Evolutionary conservation across 441 rosid species (phyloP), one percentile per base, ranked within the genome.

Genomic region (Rhodomyrtus psidioides): DNA sequence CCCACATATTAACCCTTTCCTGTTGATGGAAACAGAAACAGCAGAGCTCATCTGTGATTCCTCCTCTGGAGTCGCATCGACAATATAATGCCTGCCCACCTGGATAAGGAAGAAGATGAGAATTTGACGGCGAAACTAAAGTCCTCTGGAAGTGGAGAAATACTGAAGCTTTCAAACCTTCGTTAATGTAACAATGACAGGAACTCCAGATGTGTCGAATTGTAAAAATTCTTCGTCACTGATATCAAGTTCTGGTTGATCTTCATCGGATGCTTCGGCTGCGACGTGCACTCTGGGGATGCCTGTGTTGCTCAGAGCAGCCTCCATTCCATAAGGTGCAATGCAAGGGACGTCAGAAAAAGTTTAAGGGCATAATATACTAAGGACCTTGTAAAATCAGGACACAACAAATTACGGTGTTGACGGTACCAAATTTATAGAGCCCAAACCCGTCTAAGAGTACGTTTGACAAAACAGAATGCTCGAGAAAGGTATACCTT

Each of bases 21-120:
- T 89, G 76, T 92, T 95, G 82, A 95, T 86, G 7, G 98, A 96
- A 85, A 96, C 83, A 12, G 97, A 96, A 55, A 96, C 91, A 74
- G 95, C 98, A 26, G 99, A 94, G 93, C 93, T 95, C 97, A 97
- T 96, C 86, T 96, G 97, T 13, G 98, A 95, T 91, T 97, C 97
- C 87, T 97, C 98, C 88, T 97, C 99, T 19, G 90, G 88, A 84
- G 99, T 95, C 53, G 98, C 98, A 90, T 96, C 99, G 30, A 94
- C 96, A 59, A 96, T 93, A 84, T 90, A 94, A 88, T 95, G 94
- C 83, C 85, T 88, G 60, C 98, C 98, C 54, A 96, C 98, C 99
- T 94, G 84, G 27, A 76, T 55, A 58, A 65, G 27, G 39, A 1
- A 82, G 84, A 51, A 81, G 62, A n/a, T 28, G 53, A 49, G 27